A percentile compares a stretch with the other conserved stretches of the same genome.
These are phyloP conservation scores for Thoreauomyces humboldtii DNA, from an alignment of 192 early-diverging fungal species.

Conservation along the genomic window DNA sequence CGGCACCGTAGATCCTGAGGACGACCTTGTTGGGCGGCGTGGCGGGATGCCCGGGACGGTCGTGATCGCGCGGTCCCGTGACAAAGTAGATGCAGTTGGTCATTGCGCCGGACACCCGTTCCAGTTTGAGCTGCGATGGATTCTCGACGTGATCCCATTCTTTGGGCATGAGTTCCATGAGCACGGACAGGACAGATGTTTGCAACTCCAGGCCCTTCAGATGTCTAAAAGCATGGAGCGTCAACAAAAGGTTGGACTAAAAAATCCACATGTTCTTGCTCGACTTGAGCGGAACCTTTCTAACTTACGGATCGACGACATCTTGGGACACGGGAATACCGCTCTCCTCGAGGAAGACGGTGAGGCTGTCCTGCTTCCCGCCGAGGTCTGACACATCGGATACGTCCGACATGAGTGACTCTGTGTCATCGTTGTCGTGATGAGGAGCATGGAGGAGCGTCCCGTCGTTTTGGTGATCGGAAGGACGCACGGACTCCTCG, in stretches of 20 bases:
- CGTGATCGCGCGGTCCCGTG: slow-evolving; percentile 31
- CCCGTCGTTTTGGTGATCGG: too few relatives aligned
- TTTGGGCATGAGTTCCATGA: slow-evolving; percentile 17
- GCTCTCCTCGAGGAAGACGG: not conserved
- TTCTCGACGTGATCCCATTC: slow-evolving; percentile 17
- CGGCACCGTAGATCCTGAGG: slow-evolving; percentile 74
- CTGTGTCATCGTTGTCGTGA: not conserved
- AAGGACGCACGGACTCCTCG: too few relatives aligned
- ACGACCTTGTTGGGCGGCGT: slow-evolving; percentile 12
- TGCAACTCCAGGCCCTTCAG: slow-evolving; percentile 1
- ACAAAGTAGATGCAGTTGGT: slow-evolving; percentile 55
- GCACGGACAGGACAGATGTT: slow-evolving; percentile 11
- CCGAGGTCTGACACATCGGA: slow-evolving; percentile 16
- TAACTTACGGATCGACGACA: slow-evolving; percentile 3
- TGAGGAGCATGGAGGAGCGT: too few relatives aligned
- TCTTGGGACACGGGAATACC: slow-evolving; percentile 1
- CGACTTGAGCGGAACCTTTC: too few relatives aligned
- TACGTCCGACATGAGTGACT: slow-evolving; percentile 12
- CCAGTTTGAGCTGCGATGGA: slow-evolving; percentile 33
- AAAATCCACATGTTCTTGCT: too few relatives aligned
- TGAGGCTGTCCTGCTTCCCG: not conserved
- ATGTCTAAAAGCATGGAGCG: too few relatives aligned
- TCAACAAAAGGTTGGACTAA: not conserved
- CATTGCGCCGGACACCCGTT: slow-evolving; percentile 67
- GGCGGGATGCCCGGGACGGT: too few relatives aligned